Base-by-base conservation (phyloP, 306 rosid genomes). In the Oxytropis ochrocephala region DNA sequence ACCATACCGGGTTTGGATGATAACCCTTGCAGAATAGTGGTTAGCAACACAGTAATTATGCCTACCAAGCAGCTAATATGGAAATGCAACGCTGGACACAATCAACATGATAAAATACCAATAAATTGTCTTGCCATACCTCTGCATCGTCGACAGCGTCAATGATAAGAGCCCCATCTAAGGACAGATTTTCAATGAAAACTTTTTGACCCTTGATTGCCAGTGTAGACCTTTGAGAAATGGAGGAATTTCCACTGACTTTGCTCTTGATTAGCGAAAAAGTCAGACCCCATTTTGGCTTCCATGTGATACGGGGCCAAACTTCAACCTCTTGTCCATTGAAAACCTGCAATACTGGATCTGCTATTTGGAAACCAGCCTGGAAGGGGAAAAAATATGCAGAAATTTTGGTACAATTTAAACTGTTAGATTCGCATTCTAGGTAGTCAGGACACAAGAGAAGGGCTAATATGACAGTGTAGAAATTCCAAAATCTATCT, bases 271-370 rank as follows among this genome's bases (percentile, higher is more conserved):
- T 75, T 69, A 67, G 79, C 12, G 94, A 70, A 69, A 76, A 94
- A 32, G 85, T 89, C 63, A 87, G 75, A 21, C 89, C 97, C 96
- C 99, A 94, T 84, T 87, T 91, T 29, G 99, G 97, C 66, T 94
- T 91, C 99, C 97, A 94, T 55, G 84, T 74, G 74, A 91, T 54
- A 11, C 82, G 83, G 63, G 97, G 86, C 99, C 99, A 94, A 36
- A 91, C 87, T 80, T 94, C 96, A 63, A 91, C 94, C 79, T 94
- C 95, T 80, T 89, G 99, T 66, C 92, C 88, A 41, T 87, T 91
- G 75, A 91, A 84, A 53, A 78, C 88, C 79, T 84, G 84, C 64
- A 73, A 10, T 56, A 76, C 86, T 21, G 99, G 96, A 78, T 91
- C 89, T 54, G 91, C 82, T 70, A 94, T 87, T 84, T 84, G 72